These are phyloP conservation scores for Syncephalastrum monosporum DNA, from an alignment of 371 early-diverging fungal species.

Conservation along the genomic window DNA sequence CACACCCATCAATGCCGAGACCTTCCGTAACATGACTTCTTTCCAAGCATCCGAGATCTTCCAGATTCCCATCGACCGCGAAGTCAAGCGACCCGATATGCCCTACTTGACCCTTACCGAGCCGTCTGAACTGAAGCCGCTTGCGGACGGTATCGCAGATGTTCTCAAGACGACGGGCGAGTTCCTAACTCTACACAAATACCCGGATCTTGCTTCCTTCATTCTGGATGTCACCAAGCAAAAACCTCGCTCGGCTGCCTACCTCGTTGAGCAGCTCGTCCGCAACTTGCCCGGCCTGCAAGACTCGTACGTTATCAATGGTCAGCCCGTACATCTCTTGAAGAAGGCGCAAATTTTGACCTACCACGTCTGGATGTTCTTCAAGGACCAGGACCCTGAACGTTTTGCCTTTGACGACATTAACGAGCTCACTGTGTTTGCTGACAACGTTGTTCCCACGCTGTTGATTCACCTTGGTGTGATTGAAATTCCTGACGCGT, in stretches of 20 bases:
- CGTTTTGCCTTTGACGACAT: conserved; percentile 69
- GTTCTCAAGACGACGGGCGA: conserved; percentile 73
- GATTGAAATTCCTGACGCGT: conserved; percentile 48
- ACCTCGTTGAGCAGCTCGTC: conserved; percentile 55
- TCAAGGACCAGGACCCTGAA: conserved; percentile 41
- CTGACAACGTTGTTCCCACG: conserved; percentile 76
- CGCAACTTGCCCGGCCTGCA: conserved; percentile 68
- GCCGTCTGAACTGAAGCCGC: conserved; percentile 59
- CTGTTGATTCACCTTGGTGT: conserved; percentile 58
- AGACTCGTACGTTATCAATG: conserved; percentile 53
- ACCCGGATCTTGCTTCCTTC: conserved; percentile 66
- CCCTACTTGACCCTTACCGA: conserved; percentile 69
- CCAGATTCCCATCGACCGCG: conserved; percentile 63
- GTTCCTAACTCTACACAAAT: conserved; percentile 54
- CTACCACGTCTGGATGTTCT: conserved; percentile 46
- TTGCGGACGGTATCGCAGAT: conserved; percentile 63
- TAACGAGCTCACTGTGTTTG: conserved; percentile 63
- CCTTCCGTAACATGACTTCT: conserved; percentile 40
- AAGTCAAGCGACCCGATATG: conserved; percentile 53
- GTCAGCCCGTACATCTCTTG: conserved; percentile 58
- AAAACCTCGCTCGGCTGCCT: conserved; percentile 40
- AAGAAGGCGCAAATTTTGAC: conserved; percentile 71
- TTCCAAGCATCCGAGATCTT: conserved; percentile 57
- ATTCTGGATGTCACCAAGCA: conserved; percentile 59
- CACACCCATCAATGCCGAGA: conserved; percentile 42